A percentile compares a stretch with the other conserved stretches of the same genome.
phyloP scores from a whole-genome alignment of 2,329 filamentous ascomycete species.

The Pseudogymnoascus destructans region DNA sequence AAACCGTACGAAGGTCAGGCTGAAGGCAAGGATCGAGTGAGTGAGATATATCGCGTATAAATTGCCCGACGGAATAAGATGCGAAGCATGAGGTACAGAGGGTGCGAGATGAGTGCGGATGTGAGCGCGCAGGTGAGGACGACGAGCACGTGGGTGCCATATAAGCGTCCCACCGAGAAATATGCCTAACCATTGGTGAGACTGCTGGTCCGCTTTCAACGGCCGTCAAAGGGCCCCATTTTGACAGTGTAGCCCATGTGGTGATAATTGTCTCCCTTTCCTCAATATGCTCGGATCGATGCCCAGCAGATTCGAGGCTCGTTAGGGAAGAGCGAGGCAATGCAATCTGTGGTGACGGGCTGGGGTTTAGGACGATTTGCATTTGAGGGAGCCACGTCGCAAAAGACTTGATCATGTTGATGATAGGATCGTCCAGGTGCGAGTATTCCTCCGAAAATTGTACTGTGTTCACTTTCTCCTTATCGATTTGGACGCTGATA shows the following conservation, averaged over 20 bases:
- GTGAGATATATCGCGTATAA: conserved; percentile 16
- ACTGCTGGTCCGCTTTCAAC: not conserved
- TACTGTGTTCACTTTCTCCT: conserved; percentile 22
- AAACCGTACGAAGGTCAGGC: conserved; percentile 35
- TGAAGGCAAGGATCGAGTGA: conserved; percentile 38
- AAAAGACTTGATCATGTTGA: conserved; percentile 31
- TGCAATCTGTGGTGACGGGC: conserved; percentile 37
- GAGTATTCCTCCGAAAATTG: not conserved
- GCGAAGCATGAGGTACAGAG: conserved; percentile 10
- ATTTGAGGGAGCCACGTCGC: conserved; percentile 36
- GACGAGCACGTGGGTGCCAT: not conserved
- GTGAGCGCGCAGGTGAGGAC: not conserved
- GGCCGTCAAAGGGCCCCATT: not conserved
- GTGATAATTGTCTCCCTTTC: conserved; percentile 4
- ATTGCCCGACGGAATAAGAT: conserved; percentile 25
- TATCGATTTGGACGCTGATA: conserved; percentile 27
- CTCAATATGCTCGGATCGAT: not conserved
- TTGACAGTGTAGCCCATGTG: not conserved
- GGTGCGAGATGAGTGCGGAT: not conserved
- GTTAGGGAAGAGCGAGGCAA: conserved; percentile 20
- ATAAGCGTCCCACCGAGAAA: conserved; percentile 5
- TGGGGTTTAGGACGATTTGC: conserved; percentile 39
- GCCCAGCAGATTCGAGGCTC: not conserved
- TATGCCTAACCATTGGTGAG: not conserved
- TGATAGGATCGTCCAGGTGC: conserved; percentile 26